These are phyloP conservation scores for Juncus effusus DNA, from an alignment of 176 grass and related monocot species.

Conservation along the genomic window DNA sequence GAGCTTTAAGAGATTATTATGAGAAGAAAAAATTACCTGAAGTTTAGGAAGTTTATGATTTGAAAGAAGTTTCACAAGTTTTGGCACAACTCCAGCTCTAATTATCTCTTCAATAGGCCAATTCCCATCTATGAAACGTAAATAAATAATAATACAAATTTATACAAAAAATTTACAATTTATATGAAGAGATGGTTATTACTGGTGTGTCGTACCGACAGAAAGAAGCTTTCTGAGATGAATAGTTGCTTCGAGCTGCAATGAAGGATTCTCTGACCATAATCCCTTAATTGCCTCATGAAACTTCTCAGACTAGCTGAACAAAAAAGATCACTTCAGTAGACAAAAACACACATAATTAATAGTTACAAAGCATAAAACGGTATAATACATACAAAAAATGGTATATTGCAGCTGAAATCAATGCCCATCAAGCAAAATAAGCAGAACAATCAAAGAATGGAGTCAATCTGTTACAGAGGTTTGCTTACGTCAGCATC, in stretches of 20 bases:
- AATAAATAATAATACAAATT: not conserved
- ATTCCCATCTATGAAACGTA: constrained; percentile 39
- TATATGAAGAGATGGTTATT: not conserved
- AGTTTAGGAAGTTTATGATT: constrained; percentile 54
- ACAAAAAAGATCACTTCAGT: constrained; percentile 28
- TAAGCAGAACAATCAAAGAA: not conserved
- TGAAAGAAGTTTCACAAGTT: constrained; percentile 72
- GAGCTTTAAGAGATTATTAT: not conserved
- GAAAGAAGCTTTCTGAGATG: constrained; percentile 76
- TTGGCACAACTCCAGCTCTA: constrained; percentile 52
- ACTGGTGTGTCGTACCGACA: constrained; percentile 37
- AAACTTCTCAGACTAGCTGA: constrained; percentile 61
- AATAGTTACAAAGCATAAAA: not conserved
- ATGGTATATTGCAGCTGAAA: not conserved
- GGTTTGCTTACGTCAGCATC: constrained; percentile 19
- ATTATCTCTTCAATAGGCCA: constrained; percentile 60
- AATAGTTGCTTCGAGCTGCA: constrained; percentile 62
- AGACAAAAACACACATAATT: not conserved
- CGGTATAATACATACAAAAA: not conserved
- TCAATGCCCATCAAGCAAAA: not conserved
- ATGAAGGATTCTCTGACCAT: constrained; percentile 48
- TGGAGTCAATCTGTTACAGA: not conserved
- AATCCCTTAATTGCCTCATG: constrained; percentile 52
- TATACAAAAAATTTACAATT: not conserved
- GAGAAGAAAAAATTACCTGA: constrained; percentile 39